Evolutionary conservation across 208 protist species (phyloP), one percentile per base, ranked within the genome.

Genomic region (Leishmania arabica): DNA sequence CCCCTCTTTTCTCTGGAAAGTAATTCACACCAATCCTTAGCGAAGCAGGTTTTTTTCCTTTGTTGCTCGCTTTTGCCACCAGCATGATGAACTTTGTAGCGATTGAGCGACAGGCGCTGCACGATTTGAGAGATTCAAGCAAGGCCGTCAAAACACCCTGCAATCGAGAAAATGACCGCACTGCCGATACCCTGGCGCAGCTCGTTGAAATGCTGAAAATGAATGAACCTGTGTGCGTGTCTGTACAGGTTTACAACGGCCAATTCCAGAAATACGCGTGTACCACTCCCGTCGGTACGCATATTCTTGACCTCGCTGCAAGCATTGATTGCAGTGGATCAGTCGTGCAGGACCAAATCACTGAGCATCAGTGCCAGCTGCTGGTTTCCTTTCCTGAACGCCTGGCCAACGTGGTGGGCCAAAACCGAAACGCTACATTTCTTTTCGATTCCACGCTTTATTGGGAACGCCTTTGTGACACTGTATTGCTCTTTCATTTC

Each of bases 311-410:
- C 11, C n/a, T 81, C 4, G 82, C 82, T 19, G 31, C 69, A 31
- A 62, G 54, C 13, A 71, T 17, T n/a, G 37, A 77, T 15, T 51
- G 24, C 17, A 74, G 54, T 45, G 49, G 47, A 34, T 80, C 82
- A 7, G 6, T 15, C 6, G 42, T 81, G 5, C 47, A 78, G 34
- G 54, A 81, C 0, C 37, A 80, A 34, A 64, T 85, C 42, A 49
- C 62, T 27, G 70, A 83, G 17, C 34, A 84, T 45, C 68, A 83
- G 53, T 84, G 79, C 65, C 69, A 72, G 17, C 40, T 56, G 53
- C 64, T 87, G 40, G 75, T 83, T 51, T 81, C 84, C n/a, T 87
- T 87, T 81, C 84, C 84, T 8, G 84, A 87, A 64, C 76, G 75
- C n/a, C 72, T 87, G 42, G 78, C 84, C 42, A 84, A 82, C 60